Base-by-base conservation (phyloP, 202 grass and related monocot genomes). In the Eragrostis tef region DNA sequence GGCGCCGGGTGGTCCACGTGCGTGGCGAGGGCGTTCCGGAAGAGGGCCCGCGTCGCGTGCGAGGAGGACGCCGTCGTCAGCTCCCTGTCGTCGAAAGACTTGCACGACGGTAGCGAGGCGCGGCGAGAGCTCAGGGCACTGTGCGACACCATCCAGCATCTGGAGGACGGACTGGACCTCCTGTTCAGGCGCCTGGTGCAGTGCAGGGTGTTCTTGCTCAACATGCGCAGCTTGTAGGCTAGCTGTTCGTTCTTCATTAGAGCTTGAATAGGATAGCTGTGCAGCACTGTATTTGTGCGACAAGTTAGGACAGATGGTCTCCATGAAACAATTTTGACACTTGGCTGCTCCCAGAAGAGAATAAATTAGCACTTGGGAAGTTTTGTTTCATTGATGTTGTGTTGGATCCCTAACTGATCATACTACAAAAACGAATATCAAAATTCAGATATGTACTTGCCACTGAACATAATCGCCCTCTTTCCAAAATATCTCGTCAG, bases 181-280 rank as follows among this genome's bases (percentile, higher is more conserved):
- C 70, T 97, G 43, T 92, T 90, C 70, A 86, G 89, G 63, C 85
- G 84, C 12, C 71, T 97, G 26, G 80, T 94, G 75, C 82, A 90
- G 14, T 84, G 69, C 75, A 86, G 82, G 80, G 89, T 86, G 12
- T 88, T 85, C 81, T 82, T 97, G 71, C 80, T 92, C 13, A 90
- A 97, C 86, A 66, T 86, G 42, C 17, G 48, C 53, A 94, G 87
- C 81, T 86, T 43, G 15, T 64, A 4, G 6, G n/a, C n/a, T n/a
- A n/a, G 19, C n/a, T 0, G 47, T 24, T n/a, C 52, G 39, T 36
- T 22, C 26, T 60, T 34, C 15, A 20, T 26, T 51, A 69, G 34
- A 80, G 45, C 49, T 47, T 46, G 4, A 79, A 7, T 3, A 25
- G 71, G 10, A 13, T 39, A 78, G 10, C n/a, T 10, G 22, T 54